Evolutionary conservation across 148 eudicot species (phyloP), one percentile per base, ranked within the genome.

Genomic region (Chenopodium suecicum): DNA sequence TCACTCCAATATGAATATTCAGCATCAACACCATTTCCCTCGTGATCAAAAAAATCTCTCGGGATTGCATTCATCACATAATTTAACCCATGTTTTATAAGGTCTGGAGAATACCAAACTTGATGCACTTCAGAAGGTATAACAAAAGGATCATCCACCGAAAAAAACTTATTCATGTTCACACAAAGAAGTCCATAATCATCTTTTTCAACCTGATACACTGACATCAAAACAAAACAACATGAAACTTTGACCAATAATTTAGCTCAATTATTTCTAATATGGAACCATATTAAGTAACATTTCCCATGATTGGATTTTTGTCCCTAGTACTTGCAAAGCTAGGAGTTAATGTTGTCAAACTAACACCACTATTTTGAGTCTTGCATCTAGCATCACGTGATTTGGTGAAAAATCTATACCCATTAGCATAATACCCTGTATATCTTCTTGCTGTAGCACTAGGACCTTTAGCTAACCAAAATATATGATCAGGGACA

Each of bases 271-370:
- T 81, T 1, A 85, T 85, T 4, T 85, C 84, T 12, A 71, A 41
- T 62, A 73, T 44, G 23, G 47, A 10, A 81, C 70, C 75, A 81
- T 60, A 84, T 25, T 80, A 77, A 14, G 32, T 62, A 16, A 84
- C 81, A 14, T 81, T 46, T 7, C 76, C 82, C 4, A 52, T 47
- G 22, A 76, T 13, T 0, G 78, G 86, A 80, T 80, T 75, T 80
- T 84, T 62, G 12, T 84, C 83, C 23, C 44, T 75, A 17, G 86
- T 23, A 23, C 86, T 84, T 29, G 83, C 83, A 79, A 84, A 85
- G 25, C 84, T 85, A 65, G 82, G 54, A 7, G 82, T 85, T 31
- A 48, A 10, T 0, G 84, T 79, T 4, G 62, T 7, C 1, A 81
- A 8, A 48, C 76, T 65, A 4, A 81, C 83, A 2, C 86, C 86